Evolutionary conservation across 768 basidiomycete genomes (phyloP).

Genomic region (Mycena chlorophos): DNA sequence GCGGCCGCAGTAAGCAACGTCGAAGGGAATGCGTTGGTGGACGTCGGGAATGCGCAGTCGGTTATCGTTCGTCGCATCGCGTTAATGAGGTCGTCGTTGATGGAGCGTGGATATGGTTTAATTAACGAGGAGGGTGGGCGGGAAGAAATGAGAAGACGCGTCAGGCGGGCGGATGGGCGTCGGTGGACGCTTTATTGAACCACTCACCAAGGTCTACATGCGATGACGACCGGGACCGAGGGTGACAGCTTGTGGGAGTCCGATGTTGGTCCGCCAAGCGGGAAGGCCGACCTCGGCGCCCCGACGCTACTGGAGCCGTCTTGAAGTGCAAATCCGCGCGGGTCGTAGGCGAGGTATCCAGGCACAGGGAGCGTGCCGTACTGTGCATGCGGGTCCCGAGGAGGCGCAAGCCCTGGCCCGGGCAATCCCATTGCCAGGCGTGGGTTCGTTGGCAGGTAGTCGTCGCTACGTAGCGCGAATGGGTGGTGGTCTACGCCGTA

Average conservation of each 20-base stretch:
- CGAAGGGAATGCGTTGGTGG: conserved; percentile 18
- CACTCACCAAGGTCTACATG: conserved; percentile 80
- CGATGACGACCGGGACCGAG: conserved; percentile 73
- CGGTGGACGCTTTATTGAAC: no score
- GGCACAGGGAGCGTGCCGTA: no score
- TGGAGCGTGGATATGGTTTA: conserved; percentile 25
- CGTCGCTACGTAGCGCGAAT: conserved; percentile 20
- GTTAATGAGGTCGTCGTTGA: conserved; percentile 27
- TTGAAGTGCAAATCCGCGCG: conserved; percentile 42
- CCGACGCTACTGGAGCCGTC: no score
- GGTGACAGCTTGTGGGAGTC: conserved; percentile 35
- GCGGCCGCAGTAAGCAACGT: conserved; percentile 17
- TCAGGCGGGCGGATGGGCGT: no score
- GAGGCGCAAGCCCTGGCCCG: not conserved
- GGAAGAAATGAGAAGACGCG: no score
- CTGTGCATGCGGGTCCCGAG: no score
- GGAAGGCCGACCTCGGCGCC: no score
- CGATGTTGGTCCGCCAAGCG: no score
- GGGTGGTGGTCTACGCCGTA: conserved; percentile 11
- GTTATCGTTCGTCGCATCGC: no score
- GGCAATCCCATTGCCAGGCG: conserved; percentile 9
- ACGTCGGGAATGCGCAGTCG: conserved; percentile 33
- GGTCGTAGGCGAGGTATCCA: conserved; percentile 7
- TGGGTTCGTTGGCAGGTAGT: conserved; percentile 20
- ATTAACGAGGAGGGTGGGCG: conserved; percentile 38